Evolutionary conservation across 2,329 filamentous ascomycete genomes (phyloP), one percentile per base, ranked within the genome.

Genomic region (Lasiodiplodia citricola): DNA sequence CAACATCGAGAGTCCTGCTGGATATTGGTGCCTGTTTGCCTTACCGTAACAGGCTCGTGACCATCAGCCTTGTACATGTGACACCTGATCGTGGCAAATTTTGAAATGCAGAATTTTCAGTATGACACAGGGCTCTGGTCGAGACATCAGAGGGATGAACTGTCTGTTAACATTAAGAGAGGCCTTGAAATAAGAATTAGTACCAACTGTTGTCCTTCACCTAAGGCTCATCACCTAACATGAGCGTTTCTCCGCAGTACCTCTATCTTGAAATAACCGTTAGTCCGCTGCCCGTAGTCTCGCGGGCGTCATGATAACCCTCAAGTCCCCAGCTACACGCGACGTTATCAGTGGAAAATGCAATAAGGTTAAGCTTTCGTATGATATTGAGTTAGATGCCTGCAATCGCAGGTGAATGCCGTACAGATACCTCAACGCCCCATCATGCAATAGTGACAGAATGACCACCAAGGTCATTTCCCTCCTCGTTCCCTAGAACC

Each of bases 391-490:
- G 16, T 54, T 18, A 21, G 28, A 28, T 54, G 51, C 51, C 25
- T 16, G 23, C 4, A 54, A 28, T 47, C 18, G 51, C 25, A 54
- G 13, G 25, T 21, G 16, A 18, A 31, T 28, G 5, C 51, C 51
- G 13, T 16, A 13, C 13, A 54, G 25, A 31, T 28, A 16, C 23
- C 51, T 28, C 51, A 54, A 28, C 51, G 51, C 51, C 51, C 4
- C 28, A 28, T 54, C 51, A 54, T 54, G 51, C 51, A 54, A 28
- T 54, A 54, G 51, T 54, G 51, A 54, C 51, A 54, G 51, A 54
- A 25, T 23, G 25, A 54, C 51, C 51, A 54, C 13, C 51, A 31
- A 11, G 25, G 51, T 28, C 41, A 47, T n/a, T 47, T 47, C 18
- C 41, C 21, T 47, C 41, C 41, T 21, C 25, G 2, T 56, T 4